Base-by-base conservation (phyloP, 768 basidiomycete genomes). In the Lentinula boryana region DNA sequence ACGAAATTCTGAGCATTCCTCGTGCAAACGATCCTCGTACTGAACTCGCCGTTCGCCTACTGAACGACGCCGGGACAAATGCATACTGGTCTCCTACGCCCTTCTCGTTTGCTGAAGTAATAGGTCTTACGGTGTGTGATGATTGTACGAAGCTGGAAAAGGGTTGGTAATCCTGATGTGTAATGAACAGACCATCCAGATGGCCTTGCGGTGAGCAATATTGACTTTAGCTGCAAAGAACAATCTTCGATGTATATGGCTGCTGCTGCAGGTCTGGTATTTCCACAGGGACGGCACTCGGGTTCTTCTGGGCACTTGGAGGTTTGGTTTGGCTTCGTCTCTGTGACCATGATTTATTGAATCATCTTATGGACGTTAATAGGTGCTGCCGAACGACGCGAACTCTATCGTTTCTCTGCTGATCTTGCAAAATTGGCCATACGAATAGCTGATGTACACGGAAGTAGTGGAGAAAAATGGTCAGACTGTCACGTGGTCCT, bases 241-340 rank as follows among this genome's bases (percentile, higher is more conserved):
- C 3, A 62, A 12, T n/a, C 46, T 43, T 43, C 9, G 13, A 18
- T 32, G 35, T 63, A 8, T 8, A 38, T 13, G 13, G 13, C 7
- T 13, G 1, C 4, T 13, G 40, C 41, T 56, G 49, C 57, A 88
- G 86, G 31, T 82, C 79, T 58, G 89, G 88, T 5, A 86, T 91
- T 77, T 80, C 84, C 6, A 80, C 87, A 15, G 86, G 86, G 4
- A 84, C 86, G 7, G 83, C 86, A 0, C 70, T 87, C 16, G 89
- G 89, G 5, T 87, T 91, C 70, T 87, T 89, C 67, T 89, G 85
- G 86, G 81, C 84, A 13, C 72, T 87, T 5, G 83, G 82, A 68
- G 85, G 86, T 86, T 65, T 32, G 70, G 31, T n/a, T 43, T 56
- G 9, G 5, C 21, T 38, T 13, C n/a, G 36, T 27, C 27, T 27